Percentiles rank a stretch among this genome's conserved stretches.
These are phyloP conservation scores for Neofusicoccum cordaticola DNA, from an alignment of 2,329 filamentous ascomycete species.

Conservation along the genomic window DNA sequence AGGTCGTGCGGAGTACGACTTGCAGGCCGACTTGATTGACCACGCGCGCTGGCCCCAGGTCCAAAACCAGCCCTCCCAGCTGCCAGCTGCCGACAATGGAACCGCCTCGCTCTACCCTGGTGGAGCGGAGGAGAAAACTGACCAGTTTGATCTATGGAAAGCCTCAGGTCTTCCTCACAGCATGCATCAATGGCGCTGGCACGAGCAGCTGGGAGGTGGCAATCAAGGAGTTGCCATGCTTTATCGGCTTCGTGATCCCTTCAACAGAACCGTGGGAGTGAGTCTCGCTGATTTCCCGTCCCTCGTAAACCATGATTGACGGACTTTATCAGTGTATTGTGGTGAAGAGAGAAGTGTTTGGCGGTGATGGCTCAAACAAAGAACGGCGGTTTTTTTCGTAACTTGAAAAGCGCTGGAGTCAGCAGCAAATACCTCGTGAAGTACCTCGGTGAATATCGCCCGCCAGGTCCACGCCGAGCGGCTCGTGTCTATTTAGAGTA, in stretches of 20 bases:
- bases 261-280: not conserved
- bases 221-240: not conserved
- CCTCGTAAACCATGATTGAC: not conserved
- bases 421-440: not conserved
- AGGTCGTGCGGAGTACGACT: not conserved
- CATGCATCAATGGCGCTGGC: not conserved
- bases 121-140: not conserved
- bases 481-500: not conserved
- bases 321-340: not conserved
- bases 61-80: too few species aligned
- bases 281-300: not conserved
- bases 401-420: not conserved
- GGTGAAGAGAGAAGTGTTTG: not conserved
- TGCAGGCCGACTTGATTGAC: not conserved
- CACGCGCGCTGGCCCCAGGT: not conserved
- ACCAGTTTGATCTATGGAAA: not conserved
- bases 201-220: not conserved
- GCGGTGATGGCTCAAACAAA: fast-evolving
- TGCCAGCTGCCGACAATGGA: not conserved
- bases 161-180: too few species aligned
- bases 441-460: not conserved
- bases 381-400: not conserved
- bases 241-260: not conserved
- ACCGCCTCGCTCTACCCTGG: not conserved
- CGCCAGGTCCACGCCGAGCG: not conserved